Evolutionary conservation across 495 filamentous ascomycete genomes (phyloP).

Genomic region (Trichoderma parareesei): DNA sequence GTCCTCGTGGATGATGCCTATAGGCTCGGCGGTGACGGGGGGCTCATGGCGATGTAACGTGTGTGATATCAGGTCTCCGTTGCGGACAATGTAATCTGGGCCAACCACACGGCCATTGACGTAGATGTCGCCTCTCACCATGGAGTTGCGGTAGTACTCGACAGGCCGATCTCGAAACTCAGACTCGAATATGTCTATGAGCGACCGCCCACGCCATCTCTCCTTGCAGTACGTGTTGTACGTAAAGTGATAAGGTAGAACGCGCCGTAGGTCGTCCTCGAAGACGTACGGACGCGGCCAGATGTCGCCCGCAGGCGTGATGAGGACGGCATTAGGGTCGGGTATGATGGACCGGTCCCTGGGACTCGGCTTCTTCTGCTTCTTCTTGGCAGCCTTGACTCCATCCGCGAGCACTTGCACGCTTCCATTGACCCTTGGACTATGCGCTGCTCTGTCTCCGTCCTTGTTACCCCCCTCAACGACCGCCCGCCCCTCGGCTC

Average conservation of each 20-base stretch:
- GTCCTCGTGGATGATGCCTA: constrained; percentile 82
- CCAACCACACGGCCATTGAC: constrained; percentile 60
- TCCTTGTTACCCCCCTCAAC: too few species aligned
- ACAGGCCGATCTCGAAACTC: constrained; percentile 82
- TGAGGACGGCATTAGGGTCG: constrained; percentile 31
- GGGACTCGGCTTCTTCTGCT: not conserved
- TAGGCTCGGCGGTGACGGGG: constrained; percentile 70
- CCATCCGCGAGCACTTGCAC: not conserved
- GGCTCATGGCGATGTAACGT: constrained; percentile 95
- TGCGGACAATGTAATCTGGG: constrained; percentile 36
- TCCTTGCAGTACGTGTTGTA: constrained; percentile 93
- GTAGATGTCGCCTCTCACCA: constrained; percentile 63
- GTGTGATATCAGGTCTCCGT: constrained; percentile 77
- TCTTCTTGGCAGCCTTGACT: not conserved
- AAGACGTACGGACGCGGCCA: constrained; percentile 70
- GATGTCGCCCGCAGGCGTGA: constrained; percentile 52
- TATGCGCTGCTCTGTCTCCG: too few species aligned
- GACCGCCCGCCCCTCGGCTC: too few species aligned
- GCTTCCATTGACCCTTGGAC: not conserved
- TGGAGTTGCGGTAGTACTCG: constrained; percentile 82
- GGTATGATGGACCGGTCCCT: constrained; percentile 1
- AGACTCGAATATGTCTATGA: constrained; percentile 72
- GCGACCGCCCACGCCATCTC: constrained; percentile 67
- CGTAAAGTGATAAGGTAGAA: constrained; percentile 84
- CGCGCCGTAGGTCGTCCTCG: constrained; percentile 69